Evolutionary conservation across 2,329 filamentous ascomycete genomes (phyloP).

Genomic region (Ustulina deusta): DNA sequence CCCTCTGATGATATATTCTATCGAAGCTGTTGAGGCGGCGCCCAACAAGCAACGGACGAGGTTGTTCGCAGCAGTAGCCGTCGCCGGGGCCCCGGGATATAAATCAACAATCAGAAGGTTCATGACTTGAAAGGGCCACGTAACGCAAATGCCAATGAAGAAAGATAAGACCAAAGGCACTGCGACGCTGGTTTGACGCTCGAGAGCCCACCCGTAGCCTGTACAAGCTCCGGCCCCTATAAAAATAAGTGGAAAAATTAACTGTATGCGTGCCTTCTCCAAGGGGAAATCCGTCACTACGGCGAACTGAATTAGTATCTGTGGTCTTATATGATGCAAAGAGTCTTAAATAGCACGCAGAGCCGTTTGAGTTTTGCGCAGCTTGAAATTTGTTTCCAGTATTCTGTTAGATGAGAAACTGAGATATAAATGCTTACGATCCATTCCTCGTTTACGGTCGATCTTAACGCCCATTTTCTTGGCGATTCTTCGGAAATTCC

Average conservation of each 20-base stretch:
- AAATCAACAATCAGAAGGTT: constrained; percentile 73
- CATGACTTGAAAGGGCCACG: constrained; percentile 73
- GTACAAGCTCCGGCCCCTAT: constrained; percentile 66
- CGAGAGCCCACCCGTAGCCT: constrained; percentile 69
- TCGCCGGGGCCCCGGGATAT: constrained; percentile 70
- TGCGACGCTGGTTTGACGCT: constrained; percentile 63
- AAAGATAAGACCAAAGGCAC: constrained; percentile 68
- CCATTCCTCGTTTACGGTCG: constrained; percentile 67
- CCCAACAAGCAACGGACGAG: constrained; percentile 71
- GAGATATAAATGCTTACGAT: constrained; percentile 47
- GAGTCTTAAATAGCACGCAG: not conserved
- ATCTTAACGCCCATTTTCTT: constrained; percentile 70
- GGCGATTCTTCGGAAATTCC: constrained; percentile 79
- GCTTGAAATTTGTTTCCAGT: not conserved
- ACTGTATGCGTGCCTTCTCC: constrained; percentile 66
- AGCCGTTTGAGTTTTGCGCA: not conserved
- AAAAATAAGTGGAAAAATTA: constrained; percentile 65
- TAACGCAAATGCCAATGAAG: constrained; percentile 67
- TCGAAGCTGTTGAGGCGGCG: constrained; percentile 68
- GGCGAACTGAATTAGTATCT: constrained; percentile 11
- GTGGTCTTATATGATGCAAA: not conserved
- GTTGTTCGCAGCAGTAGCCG: constrained; percentile 73
- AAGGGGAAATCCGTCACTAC: constrained; percentile 63
- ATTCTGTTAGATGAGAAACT: not conserved
- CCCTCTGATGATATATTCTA: constrained; percentile 67